Base-by-base conservation (phyloP, 306 rosid species). In the Vachellia pachyceras region DNA sequence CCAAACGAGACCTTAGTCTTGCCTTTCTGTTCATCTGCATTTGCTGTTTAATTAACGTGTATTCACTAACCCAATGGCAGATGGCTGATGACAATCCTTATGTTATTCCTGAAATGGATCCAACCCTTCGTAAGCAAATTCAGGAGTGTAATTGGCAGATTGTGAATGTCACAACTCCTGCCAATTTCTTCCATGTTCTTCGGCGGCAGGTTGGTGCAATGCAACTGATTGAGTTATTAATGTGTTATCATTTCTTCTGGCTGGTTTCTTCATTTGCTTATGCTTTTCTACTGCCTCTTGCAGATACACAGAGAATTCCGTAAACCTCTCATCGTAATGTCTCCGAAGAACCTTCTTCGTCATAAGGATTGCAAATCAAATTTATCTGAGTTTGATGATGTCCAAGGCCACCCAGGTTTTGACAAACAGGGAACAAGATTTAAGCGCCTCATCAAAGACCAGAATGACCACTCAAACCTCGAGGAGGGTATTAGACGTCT, bases 61-160 rank as follows among this genome's bases (percentile, higher is more conserved):
- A 22, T 55, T 85, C 71, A 23, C 37, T 55, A 78, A n/a, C n/a
- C n/a, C n/a, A 64, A 60, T 85, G 88, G 83, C 94, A 96, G 99
- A 96, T 96, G 99, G 91, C 98, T 74, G 98, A 93, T 80, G 99
- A 96, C 89, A 90, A 96, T 72, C 97, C 98, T 77, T 87, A 79
- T 75, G 86, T 92, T 85, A 92, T 96, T 79, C 99, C 99, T 71
- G 99, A 93, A 88, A 96, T 96, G 99, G 99, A 96, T 84, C 86
- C 97, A 39, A 96, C 98, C 72, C 97, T 91, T 18, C 80, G 97
- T 72, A 96, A 85, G 57, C 98, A 93, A 88, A 96, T 96, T 89
- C 98, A 96, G 90, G 99, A 95, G 87, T 96, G 98, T 86, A 96
- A 96, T 85, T 89, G 92, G 94, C 98, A 96, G 90, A 83, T 96